Percentiles rank a stretch among this genome's conserved stretches.
These are phyloP conservation scores for Cryphonectria nitschkei DNA, from an alignment of 2,329 filamentous ascomycete genomes.

Conservation along the genomic window DNA sequence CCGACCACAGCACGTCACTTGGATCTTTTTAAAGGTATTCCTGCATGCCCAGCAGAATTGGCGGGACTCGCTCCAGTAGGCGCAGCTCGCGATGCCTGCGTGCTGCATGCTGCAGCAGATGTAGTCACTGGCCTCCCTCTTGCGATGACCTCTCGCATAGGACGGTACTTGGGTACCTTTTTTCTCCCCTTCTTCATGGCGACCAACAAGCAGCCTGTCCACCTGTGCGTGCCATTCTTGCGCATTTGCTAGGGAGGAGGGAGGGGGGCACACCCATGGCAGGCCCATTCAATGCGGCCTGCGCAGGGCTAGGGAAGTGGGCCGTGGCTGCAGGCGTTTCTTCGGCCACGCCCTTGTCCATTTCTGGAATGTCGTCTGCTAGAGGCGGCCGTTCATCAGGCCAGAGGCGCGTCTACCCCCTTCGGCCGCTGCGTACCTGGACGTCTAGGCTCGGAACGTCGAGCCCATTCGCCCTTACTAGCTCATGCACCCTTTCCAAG, in stretches of 20 bases:
- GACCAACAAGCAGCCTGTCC: slow-evolving; percentile 22
- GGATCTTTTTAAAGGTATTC: not conserved
- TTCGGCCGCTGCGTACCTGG: slow-evolving; percentile 1
- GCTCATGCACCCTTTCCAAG: slow-evolving; percentile 1
- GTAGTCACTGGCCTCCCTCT: not conserved
- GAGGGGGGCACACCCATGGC: slow-evolving; percentile 17
- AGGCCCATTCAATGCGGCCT: slow-evolving; percentile 27
- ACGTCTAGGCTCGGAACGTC: slow-evolving; percentile 11
- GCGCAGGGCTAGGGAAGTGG: slow-evolving; percentile 27
- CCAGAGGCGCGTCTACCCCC: slow-evolving; percentile 16
- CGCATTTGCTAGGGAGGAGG: slow-evolving; percentile 7
- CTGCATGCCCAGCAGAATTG: slow-evolving; percentile 1
- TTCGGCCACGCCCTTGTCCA: slow-evolving; percentile 19
- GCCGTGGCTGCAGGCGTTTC: slow-evolving; percentile 28
- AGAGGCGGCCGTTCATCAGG: slow-evolving; percentile 13
- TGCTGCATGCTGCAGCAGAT: slow-evolving; percentile 13
- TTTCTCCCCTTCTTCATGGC: not conserved
- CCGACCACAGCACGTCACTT: slow-evolving; percentile 14
- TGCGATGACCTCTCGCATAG: not conserved
- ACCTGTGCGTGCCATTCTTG: slow-evolving; percentile 14
- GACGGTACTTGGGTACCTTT: not conserved
- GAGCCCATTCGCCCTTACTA: not conserved
- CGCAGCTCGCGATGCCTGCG: slow-evolving; percentile 12
- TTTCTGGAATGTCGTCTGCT: slow-evolving; percentile 25
- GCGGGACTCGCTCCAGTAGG: slow-evolving; percentile 11